Percentiles rank a stretch among this genome's conserved stretches.
phyloP scores from a whole-genome alignment of 116 monocot genomes.

The Zostera marina region DNA sequence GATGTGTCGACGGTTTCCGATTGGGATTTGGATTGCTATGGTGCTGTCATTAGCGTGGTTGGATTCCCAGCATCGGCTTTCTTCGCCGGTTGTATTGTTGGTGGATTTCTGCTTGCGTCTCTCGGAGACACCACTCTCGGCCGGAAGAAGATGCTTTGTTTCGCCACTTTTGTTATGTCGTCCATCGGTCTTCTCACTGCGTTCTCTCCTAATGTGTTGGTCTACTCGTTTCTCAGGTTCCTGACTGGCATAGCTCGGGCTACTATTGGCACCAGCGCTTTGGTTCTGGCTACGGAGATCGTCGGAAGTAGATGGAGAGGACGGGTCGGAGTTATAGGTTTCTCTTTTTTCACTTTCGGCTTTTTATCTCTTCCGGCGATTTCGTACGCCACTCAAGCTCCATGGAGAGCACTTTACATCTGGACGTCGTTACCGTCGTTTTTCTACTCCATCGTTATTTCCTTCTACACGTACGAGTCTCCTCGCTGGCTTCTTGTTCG shows the following conservation, averaged over 20 bases:
- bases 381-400: slow-evolving; percentile 29
- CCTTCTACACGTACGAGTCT: slow-evolving; percentile 29
- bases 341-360: slow-evolving; percentile 50
- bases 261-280: slow-evolving; percentile 38
- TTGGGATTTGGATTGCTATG: slow-evolving; percentile 35
- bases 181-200: slow-evolving; percentile 6
- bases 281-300: slow-evolving; percentile 56
- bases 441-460: slow-evolving; percentile 27
- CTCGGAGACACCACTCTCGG: slow-evolving; percentile 62
- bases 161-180: slow-evolving; percentile 11
- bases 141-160: slow-evolving; percentile 10
- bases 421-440: slow-evolving; percentile 41
- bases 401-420: slow-evolving; percentile 55
- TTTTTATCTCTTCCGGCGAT: slow-evolving; percentile 64
- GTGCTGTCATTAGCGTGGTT: slow-evolving; percentile 3
- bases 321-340: slow-evolving; percentile 30
- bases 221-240: slow-evolving; percentile 21
- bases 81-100: slow-evolving; percentile 43
- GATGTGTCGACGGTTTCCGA: slow-evolving; percentile 34
- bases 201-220: slow-evolving; percentile 27
- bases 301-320: slow-evolving; percentile 46
- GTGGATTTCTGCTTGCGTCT: slow-evolving; percentile 38
- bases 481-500: slow-evolving; percentile 68
- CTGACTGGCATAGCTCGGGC: slow-evolving; percentile 53
- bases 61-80: slow-evolving; percentile 37